Evolutionary conservation across 306 rosid species (phyloP).

Genomic region (Quercus rubra): DNA sequence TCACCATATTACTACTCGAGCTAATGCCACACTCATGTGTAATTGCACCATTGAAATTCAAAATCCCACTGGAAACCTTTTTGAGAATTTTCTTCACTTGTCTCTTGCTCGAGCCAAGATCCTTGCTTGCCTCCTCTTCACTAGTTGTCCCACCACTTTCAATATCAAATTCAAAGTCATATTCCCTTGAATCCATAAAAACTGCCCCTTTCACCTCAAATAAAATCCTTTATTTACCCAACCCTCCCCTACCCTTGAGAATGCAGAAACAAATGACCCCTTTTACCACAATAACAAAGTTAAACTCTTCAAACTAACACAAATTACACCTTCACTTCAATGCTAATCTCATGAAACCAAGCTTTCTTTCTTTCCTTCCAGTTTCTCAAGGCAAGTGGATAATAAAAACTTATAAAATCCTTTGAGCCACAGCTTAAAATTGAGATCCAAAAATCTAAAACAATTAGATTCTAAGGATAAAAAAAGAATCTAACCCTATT

Average conservation of each 20-base stretch:
- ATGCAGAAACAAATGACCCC: not conserved
- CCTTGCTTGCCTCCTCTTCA: slow-evolving; percentile 60
- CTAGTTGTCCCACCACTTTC: slow-evolving; percentile 56
- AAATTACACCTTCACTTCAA: not conserved
- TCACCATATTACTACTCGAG: slow-evolving; percentile 37
- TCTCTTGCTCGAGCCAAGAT: slow-evolving; percentile 26
- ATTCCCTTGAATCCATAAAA: slow-evolving; percentile 31
- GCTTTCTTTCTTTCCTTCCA: not conserved
- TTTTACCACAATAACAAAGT: not conserved
- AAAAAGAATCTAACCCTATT: too few relatives aligned
- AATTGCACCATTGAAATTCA: slow-evolving; percentile 37
- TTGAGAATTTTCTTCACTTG: slow-evolving; percentile 33
- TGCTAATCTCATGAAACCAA: not conserved
- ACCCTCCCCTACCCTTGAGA: not conserved
- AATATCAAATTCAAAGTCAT: slow-evolving; percentile 38
- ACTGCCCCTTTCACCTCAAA: slow-evolving; percentile 34
- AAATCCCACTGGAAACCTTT: slow-evolving; percentile 44
- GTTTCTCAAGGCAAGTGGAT: not conserved
- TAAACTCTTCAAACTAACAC: not conserved
- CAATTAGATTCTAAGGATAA: not conserved
- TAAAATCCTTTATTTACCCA: not conserved
- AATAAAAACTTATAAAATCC: not conserved
- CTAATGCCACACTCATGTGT: slow-evolving; percentile 39
- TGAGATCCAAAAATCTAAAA: not conserved
- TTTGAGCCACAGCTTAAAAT: not conserved